Evolutionary conservation across 768 basidiomycete species (phyloP).

Genomic region (Galerina marginata): DNA sequence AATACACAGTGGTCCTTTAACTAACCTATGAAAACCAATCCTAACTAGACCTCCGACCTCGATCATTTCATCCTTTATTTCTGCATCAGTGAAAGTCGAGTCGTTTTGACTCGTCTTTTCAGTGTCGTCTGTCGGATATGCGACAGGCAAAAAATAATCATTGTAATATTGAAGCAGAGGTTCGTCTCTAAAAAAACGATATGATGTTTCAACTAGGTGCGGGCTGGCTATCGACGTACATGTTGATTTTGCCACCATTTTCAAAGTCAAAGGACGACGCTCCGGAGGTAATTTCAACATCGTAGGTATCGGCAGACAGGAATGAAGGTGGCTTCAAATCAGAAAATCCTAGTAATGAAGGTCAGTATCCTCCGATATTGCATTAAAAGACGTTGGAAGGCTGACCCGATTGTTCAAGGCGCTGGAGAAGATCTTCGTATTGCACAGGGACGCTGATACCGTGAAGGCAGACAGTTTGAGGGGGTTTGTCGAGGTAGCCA

Average conservation of each 20-base stretch:
- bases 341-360: neutral
- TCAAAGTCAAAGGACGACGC: neutral
- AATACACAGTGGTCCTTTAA: neutral
- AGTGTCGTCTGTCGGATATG: neutral
- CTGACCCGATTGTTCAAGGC: neutral
- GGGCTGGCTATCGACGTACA: neutral
- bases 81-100: neutral
- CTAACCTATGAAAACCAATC: constrained; percentile 10
- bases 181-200: neutral
- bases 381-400: neutral
- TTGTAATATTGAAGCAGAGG: neutral
- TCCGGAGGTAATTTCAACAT: neutral
- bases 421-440: constrained; percentile 3
- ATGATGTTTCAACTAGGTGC: too few relatives aligned
- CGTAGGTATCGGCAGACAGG: neutral
- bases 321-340: neutral
- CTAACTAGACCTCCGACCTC: constrained; percentile 7
- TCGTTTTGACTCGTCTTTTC: neutral
- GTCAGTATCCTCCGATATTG: neutral
- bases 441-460: neutral
- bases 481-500: neutral
- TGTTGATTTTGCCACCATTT: neutral
- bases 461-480: neutral
- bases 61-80: neutral
- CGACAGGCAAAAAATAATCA: neutral